phyloP scores from a whole-genome alignment of 1,284 basidiomycete genomes.

The Cutaneotrichosporon dermatis region DNA sequence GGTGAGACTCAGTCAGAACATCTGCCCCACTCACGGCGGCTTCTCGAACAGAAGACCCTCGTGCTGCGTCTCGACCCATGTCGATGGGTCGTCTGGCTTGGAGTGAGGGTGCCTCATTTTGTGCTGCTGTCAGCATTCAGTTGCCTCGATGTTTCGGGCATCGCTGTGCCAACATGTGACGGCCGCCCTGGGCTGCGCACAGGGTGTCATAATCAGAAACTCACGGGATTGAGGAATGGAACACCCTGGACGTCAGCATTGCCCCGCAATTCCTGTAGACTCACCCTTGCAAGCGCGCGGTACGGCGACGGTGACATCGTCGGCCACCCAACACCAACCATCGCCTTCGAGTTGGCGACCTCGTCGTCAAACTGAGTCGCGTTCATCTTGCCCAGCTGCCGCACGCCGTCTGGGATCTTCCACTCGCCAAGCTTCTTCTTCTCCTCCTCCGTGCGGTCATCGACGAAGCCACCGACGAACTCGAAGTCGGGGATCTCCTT shows the following conservation, averaged over 20 bases:
- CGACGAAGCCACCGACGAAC: conserved; percentile 19
- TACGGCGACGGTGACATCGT: conserved; percentile 21
- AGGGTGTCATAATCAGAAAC: not conserved
- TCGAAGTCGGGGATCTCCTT: conserved; percentile 24
- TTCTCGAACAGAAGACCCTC: not conserved
- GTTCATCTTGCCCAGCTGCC: conserved; percentile 19
- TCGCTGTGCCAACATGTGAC: too few relatives aligned
- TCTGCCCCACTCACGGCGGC: conserved; percentile 5
- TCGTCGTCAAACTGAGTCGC: conserved; percentile 13
- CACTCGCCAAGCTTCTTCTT: not conserved
- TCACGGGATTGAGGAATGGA: conserved; percentile 6
- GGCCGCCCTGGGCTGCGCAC: too few relatives aligned
- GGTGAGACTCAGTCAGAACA: too few relatives aligned
- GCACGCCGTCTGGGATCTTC: conserved; percentile 14
- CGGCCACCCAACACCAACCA: conserved; percentile 25
- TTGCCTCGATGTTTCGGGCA: too few relatives aligned
- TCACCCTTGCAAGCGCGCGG: conserved; percentile 7
- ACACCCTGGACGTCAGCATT: not conserved
- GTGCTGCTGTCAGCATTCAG: not conserved
- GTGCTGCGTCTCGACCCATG: not conserved
- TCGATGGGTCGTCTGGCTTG: not conserved
- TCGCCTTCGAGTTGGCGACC: conserved; percentile 11
- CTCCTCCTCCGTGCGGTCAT: conserved; percentile 8
- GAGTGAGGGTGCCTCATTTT: not conserved
- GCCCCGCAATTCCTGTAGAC: not conserved